Evolutionary conservation across 495 filamentous ascomycete genomes (phyloP).

Genomic region (Jackrogersella minutella): DNA sequence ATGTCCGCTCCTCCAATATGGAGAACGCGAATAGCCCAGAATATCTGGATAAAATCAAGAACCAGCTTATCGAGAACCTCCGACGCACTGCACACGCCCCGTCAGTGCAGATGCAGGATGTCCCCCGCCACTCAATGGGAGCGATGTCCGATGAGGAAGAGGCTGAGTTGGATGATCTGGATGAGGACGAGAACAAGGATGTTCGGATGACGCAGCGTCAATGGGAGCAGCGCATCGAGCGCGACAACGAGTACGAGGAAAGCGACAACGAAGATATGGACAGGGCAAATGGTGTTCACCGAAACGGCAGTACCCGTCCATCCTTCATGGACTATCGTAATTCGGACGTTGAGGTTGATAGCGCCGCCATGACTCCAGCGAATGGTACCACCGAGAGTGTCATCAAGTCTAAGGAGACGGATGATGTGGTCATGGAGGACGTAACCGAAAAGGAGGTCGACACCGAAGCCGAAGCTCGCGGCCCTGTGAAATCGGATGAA

Average conservation of each 20-base stretch:
- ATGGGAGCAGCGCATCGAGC: constrained; percentile 79
- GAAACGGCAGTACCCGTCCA: constrained; percentile 64
- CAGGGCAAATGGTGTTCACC: constrained; percentile 73
- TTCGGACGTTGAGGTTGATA: constrained; percentile 72
- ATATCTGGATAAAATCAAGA: constrained; percentile 95
- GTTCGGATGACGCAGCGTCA: constrained; percentile 80
- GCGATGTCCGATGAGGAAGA: constrained; percentile 83
- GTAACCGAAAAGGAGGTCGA: constrained; percentile 48
- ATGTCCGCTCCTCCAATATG: constrained; percentile 97
- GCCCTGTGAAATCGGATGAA: constrained; percentile 53
- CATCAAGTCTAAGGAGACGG: constrained; percentile 62
- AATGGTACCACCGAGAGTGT: constrained; percentile 57
- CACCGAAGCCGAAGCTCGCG: constrained; percentile 29
- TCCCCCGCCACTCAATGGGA: constrained; percentile 77
- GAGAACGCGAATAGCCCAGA: constrained; percentile 96
- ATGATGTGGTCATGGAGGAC: constrained; percentile 73
- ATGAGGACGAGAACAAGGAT: constrained; percentile 92
- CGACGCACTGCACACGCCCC: constrained; percentile 87
- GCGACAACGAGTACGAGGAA: constrained; percentile 79
- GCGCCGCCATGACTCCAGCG: constrained; percentile 64
- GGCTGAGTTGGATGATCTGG: constrained; percentile 84
- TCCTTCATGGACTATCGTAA: constrained; percentile 78
- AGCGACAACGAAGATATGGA: constrained; percentile 91
- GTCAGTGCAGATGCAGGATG: constrained; percentile 93
- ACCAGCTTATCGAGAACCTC: constrained; percentile 90